Evolutionary conservation across 345 rosid genomes (phyloP).

Genomic region (Lumnitzera littorea): DNA sequence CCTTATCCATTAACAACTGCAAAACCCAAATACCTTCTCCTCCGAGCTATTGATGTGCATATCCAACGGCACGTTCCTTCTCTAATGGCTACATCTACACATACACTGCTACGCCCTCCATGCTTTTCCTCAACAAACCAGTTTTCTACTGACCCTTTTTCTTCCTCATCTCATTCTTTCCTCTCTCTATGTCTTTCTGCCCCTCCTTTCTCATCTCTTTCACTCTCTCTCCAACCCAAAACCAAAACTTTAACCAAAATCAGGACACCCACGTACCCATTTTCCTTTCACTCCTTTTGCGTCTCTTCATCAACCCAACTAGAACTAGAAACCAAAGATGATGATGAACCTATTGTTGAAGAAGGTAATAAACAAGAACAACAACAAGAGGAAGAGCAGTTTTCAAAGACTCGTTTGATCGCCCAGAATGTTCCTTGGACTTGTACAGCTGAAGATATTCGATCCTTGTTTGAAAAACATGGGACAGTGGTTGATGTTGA

Average conservation of each 20-base stretch:
- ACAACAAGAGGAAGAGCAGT: slow-evolving; percentile 26
- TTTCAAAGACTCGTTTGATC: slow-evolving; percentile 47
- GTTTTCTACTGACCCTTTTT: slow-evolving; percentile 18
- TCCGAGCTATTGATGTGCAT: not conserved
- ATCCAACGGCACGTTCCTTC: not conserved
- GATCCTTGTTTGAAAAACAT: slow-evolving; percentile 62
- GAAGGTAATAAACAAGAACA: too few relatives aligned
- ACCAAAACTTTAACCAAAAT: too few relatives aligned
- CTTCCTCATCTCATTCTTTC: slow-evolving; percentile 4
- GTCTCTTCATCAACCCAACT: not conserved
- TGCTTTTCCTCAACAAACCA: slow-evolving; percentile 46
- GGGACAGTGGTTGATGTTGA: slow-evolving; percentile 71
- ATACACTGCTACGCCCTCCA: slow-evolving; percentile 5
- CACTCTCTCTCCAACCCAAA: slow-evolving; percentile 3
- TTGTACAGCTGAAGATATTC: slow-evolving; percentile 63
- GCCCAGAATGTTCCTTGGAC: slow-evolving; percentile 78
- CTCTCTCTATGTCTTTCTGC: slow-evolving; percentile 22
- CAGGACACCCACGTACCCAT: not conserved
- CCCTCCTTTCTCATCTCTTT: slow-evolving; percentile 16
- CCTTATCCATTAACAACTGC: too few relatives aligned
- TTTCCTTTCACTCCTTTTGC: not conserved
- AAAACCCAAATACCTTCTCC: not conserved
- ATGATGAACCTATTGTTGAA: not conserved
- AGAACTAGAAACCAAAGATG: slow-evolving; percentile 12
- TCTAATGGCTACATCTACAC: not conserved